A percentile compares a stretch with the other conserved stretches of the same genome.
phyloP scores from a whole-genome alignment of 2,329 filamentous ascomycete species.

The Chaetomium sp. region DNA sequence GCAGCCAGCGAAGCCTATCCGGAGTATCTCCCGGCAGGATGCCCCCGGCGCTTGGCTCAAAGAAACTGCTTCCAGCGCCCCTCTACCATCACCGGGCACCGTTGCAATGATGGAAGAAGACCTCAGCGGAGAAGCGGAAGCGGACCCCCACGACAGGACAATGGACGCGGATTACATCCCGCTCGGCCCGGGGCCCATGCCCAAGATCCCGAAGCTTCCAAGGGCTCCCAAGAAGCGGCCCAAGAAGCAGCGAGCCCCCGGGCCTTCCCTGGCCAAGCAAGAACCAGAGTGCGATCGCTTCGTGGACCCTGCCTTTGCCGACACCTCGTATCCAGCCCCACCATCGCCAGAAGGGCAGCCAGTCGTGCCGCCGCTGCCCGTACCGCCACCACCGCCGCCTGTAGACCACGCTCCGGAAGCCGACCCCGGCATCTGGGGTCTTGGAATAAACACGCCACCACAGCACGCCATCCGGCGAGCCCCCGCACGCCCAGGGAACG shows the following conservation, averaged over 20 bases:
- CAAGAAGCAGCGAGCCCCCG: neutral
- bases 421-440: conserved; percentile 11
- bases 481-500: neutral
- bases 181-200: neutral
- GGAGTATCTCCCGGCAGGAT: neutral
- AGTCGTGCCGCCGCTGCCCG: neutral
- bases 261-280: neutral
- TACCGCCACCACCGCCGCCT: neutral
- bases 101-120: neutral
- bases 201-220: neutral
- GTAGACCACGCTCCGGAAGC: neutral
- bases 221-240: conserved; percentile 6
- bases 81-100: neutral
- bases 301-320: neutral
- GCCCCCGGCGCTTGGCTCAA: neutral
- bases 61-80: neutral
- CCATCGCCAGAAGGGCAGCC: neutral
- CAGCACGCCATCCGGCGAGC: neutral
- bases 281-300: neutral
- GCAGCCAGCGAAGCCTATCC: neutral
- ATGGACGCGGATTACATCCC: conserved; percentile 21
- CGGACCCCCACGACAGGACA: conserved; percentile 14
- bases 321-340: neutral
- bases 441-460: neutral
- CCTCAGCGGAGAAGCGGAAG: neutral